These are phyloP conservation scores for Podaxis sp. DNA, from an alignment of 768 basidiomycete species.

Conservation along the genomic window DNA sequence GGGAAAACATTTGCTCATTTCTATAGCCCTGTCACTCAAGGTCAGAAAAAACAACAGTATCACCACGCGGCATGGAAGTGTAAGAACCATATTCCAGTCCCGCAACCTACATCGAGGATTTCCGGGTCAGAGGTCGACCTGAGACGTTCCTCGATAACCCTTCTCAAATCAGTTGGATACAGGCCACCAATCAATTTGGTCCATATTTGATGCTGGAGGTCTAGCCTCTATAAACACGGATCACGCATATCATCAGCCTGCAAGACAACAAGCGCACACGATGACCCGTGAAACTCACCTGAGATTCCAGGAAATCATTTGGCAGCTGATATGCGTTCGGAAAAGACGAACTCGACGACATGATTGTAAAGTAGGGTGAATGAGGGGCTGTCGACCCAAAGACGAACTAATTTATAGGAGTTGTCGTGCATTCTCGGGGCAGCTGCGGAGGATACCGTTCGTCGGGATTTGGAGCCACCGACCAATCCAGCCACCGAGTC, in stretches of 20 bases:
- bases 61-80: background rate
- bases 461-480: background rate
- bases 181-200: background rate
- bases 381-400: background rate
- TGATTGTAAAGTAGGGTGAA: background rate
- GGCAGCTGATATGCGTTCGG: background rate
- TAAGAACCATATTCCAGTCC: background rate
- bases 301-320: background rate
- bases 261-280: too few species aligned
- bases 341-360: background rate
- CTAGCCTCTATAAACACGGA: background rate
- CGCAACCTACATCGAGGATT: background rate
- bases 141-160: background rate
- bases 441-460: background rate
- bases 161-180: background rate
- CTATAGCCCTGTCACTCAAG: background rate
- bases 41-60: background rate
- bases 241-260: background rate
- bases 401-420: background rate
- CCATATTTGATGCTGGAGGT: conserved; percentile 1
- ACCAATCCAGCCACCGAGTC: too few species aligned
- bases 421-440: background rate
- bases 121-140: background rate
- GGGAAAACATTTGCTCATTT: background rate
- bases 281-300: background rate